phyloP scores from a whole-genome alignment of 805 yeast species.

The Teunomyces aglyptinius region DNA sequence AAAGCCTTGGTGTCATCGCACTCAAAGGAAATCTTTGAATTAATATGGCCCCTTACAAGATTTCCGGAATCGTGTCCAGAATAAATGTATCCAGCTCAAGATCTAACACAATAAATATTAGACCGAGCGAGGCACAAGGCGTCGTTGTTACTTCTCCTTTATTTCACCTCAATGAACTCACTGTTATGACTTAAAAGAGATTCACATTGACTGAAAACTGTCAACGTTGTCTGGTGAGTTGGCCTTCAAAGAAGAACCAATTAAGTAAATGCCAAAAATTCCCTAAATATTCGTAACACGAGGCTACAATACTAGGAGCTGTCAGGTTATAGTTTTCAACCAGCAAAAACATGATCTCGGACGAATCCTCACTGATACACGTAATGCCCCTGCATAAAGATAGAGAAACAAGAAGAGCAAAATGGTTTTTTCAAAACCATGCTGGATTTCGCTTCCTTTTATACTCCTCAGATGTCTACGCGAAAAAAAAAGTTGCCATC shows the following conservation, averaged over 20 bases:
- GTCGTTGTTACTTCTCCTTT: slow-evolving; percentile 2
- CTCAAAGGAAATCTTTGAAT: slow-evolving; percentile 43
- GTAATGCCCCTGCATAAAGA: slow-evolving; percentile 99
- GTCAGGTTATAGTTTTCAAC: slow-evolving; percentile 99
- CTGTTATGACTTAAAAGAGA: slow-evolving; percentile 16
- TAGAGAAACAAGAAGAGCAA: slow-evolving; percentile 43
- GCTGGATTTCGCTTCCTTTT: slow-evolving; percentile 9
- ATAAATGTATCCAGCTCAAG: slow-evolving; percentile 46
- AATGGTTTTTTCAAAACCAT: slow-evolving; percentile 7
- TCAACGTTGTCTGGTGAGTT: background rate
- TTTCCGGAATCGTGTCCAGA: slow-evolving; percentile 5
- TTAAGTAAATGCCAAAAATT: slow-evolving; percentile 62
- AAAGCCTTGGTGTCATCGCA: slow-evolving; percentile 42
- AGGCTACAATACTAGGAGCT: slow-evolving; percentile 52
- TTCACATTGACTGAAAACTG: background rate
- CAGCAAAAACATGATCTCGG: slow-evolving; percentile 99
- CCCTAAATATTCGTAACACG: slow-evolving; percentile 58
- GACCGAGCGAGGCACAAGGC: slow-evolving; percentile 54
- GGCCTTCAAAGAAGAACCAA: slow-evolving; percentile 36
- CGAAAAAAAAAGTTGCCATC: background rate
- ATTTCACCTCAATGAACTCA: slow-evolving; percentile 22
- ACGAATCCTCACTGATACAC: slow-evolving; percentile 99
- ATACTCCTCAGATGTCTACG: slow-evolving; percentile 7
- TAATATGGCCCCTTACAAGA: slow-evolving; percentile 41
- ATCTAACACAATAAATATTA: slow-evolving; percentile 20